Evolutionary conservation across 805 yeast genomes (phyloP), one percentile per base, ranked within the genome.

Genomic region (Starmerella vaccinii): DNA sequence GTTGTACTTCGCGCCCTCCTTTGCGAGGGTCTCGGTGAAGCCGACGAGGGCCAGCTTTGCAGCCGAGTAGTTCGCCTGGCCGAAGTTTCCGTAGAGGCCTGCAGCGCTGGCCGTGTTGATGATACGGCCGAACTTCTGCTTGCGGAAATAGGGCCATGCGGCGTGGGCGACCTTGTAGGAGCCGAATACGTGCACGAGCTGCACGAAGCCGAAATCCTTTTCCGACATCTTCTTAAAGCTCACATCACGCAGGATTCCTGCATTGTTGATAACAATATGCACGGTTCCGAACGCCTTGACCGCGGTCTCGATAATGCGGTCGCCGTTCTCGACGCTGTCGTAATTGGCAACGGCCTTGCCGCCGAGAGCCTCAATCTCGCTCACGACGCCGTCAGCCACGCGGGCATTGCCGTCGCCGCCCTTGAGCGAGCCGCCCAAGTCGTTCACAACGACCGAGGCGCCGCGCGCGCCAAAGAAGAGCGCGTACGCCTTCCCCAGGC

Each of bases 71-170:
- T 90, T 90, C 37, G 95, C 79, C 71, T 90, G 98, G 46, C 98
- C 98, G 69, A 89, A 90, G 70, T 88, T 88, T 55, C 98, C 98
- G 66, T 83, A 90, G 57, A 90, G 74, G 21, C 98, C 98, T 32
- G 97, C 97, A 4, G 97, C 96, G 4, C 96, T 88, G 24, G 95
- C 80, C n/a, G 97, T 89, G 75, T 87, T 89, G 61, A 90, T 69
- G 60, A 90, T 76, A 61, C 97, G 76, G 57, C 98, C 98, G 63
- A 74, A 90, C 54, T 78, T 77, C 68, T 92, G 97, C 57, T 84
- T 70, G 65, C 78, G 79, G 73, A 90, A 78, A 64, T 83, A 74
- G 8, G 90, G 88, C 97, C 97, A 90, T 35, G 96, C 95, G 21
- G 95, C 89, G 59, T 76, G 76, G 41, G 95, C 81, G 49, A 85